These are phyloP conservation scores for Apiospora saccharicola DNA, from an alignment of 2,329 filamentous ascomycete species.

Conservation along the genomic window DNA sequence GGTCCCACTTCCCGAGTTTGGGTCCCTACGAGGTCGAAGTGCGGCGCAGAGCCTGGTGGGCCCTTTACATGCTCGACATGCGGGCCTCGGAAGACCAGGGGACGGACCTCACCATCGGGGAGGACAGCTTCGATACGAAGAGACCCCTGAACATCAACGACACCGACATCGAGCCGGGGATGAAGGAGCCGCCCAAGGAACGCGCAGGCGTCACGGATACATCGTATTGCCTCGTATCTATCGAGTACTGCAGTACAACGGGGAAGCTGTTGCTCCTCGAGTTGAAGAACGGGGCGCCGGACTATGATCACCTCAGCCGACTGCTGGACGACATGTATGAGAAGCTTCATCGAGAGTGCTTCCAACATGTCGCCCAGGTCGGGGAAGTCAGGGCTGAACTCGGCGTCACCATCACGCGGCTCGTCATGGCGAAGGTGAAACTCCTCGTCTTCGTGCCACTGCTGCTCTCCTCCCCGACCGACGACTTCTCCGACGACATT, in stretches of 20 bases:
- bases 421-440: conserved; percentile 81
- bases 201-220: conserved; percentile 55
- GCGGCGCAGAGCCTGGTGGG: conserved; percentile 67
- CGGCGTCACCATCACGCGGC: conserved; percentile 64
- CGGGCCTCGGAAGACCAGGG: conserved; percentile 70
- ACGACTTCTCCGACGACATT: conserved; percentile 65
- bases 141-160: conserved; percentile 58
- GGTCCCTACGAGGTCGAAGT: conserved; percentile 68
- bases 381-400: conserved; percentile 49
- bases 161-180: conserved; percentile 50
- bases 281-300: conserved; percentile 37
- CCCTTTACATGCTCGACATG: conserved; percentile 65
- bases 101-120: conserved; percentile 63
- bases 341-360: conserved; percentile 50
- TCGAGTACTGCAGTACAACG: conserved; percentile 45
- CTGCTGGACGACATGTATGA: conserved; percentile 34
- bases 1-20: conserved; percentile 57
- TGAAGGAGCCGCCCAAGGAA: conserved; percentile 43
- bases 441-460: conserved; percentile 78
- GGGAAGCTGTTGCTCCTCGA: conserved; percentile 47
- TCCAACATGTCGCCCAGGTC: conserved; percentile 46
- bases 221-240: conserved; percentile 46
- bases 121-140: conserved; percentile 64
- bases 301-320: conserved; percentile 49
- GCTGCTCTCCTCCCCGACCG: conserved; percentile 65